Conservation (phyloP, 257 asterid genomes). For the Cinchona pubescens region DNA sequence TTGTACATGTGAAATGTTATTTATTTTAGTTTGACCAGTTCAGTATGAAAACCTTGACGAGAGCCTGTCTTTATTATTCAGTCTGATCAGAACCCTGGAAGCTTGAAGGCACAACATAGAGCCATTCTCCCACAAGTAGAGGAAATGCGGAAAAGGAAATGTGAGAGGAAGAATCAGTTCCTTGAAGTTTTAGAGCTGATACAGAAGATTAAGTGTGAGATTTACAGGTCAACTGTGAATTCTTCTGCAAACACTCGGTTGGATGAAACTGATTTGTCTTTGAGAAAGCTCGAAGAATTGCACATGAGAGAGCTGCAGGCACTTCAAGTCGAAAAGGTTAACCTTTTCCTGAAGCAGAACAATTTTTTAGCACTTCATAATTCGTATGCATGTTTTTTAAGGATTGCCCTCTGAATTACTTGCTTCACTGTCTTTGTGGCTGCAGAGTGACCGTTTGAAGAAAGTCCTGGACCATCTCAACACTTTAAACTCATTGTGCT, state of each 20-base stretch:
- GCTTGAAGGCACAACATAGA: slow-evolving; percentile 77
- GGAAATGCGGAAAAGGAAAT: slow-evolving; percentile 83
- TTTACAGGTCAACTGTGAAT: slow-evolving; percentile 38
- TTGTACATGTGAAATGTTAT: neutral
- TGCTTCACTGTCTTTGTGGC: slow-evolving; percentile 19
- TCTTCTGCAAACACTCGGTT: slow-evolving; percentile 31
- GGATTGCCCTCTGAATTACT: slow-evolving; percentile 16
- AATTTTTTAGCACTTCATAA: neutral
- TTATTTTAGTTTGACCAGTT: neutral
- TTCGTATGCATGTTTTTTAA: neutral
- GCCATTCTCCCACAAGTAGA: slow-evolving; percentile 79
- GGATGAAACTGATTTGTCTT: slow-evolving; percentile 75
- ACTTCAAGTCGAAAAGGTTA: slow-evolving; percentile 83
- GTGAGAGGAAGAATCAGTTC: slow-evolving; percentile 73
- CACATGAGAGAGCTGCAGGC: slow-evolving; percentile 73
- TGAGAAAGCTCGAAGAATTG: slow-evolving; percentile 81
- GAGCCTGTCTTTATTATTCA: slow-evolving; percentile 21
- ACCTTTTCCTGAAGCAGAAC: slow-evolving; percentile 10
- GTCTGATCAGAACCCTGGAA: slow-evolving; percentile 73
- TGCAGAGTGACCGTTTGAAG: slow-evolving; percentile 90
- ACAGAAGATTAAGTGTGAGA: slow-evolving; percentile 62
- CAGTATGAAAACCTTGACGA: neutral
- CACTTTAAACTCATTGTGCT: slow-evolving; percentile 67
- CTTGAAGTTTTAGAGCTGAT: slow-evolving; percentile 61
- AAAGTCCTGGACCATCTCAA: slow-evolving; percentile 65